These are phyloP conservation scores for Haberlea rhodopensis DNA, from an alignment of 257 asterid genomes.

Conservation along the genomic window DNA sequence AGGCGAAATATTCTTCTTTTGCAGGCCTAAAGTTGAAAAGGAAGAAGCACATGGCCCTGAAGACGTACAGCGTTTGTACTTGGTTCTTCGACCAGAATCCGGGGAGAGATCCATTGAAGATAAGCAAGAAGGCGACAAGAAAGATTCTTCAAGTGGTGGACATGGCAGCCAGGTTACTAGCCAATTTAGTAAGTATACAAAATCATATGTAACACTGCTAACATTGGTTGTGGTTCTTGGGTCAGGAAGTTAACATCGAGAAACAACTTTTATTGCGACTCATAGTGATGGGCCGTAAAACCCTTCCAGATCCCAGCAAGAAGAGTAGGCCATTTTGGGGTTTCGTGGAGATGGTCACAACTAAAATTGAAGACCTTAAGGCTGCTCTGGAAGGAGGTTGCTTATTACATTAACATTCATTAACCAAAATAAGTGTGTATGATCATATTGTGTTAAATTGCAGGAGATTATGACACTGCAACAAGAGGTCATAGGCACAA, in stretches of 20 bases:
- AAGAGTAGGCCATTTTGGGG: conserved; percentile 43
- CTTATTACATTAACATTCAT: neutral
- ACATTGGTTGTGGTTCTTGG: neutral
- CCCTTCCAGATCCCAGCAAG: conserved; percentile 54
- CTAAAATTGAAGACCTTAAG: conserved; percentile 31
- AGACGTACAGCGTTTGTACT: conserved; percentile 70
- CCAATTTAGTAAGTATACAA: neutral
- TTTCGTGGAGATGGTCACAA: conserved; percentile 44
- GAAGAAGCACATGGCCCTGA: conserved; percentile 54
- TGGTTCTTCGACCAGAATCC: conserved; percentile 67
- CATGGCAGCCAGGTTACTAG: conserved; percentile 22
- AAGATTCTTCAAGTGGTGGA: conserved; percentile 35
- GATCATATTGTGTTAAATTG: neutral
- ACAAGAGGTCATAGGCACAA: conserved; percentile 40
- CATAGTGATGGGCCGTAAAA: conserved; percentile 68
- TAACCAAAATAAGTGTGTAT: neutral
- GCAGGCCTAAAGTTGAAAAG: conserved; percentile 62
- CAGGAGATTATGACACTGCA: conserved; percentile 42
- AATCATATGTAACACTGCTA: no score
- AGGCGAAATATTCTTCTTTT: conserved; percentile 81
- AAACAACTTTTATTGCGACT: conserved; percentile 46
- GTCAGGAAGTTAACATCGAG: conserved; percentile 38
- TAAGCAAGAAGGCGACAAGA: conserved; percentile 45
- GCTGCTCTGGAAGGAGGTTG: conserved; percentile 38
- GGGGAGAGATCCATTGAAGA: conserved; percentile 37